A percentile compares a stretch with the other conserved stretches of the same genome.
phyloP scores from a whole-genome alignment of 306 rosid genomes.

The Begonia peltatifolia region DNA sequence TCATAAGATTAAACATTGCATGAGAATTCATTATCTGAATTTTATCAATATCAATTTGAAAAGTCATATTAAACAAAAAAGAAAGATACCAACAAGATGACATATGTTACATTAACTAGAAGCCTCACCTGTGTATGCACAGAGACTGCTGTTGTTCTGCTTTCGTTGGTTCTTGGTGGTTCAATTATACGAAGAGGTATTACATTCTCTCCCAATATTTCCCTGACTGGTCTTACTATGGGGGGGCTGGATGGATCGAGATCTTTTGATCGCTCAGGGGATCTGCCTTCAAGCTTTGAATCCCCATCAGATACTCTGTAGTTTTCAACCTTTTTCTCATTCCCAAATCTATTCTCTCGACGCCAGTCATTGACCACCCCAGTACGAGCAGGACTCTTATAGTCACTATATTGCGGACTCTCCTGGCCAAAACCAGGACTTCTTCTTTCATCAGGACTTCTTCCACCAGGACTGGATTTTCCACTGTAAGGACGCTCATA shows the following conservation, averaged over 20 bases:
- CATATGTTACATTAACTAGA: background rate
- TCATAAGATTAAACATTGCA: no score
- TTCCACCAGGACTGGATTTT: slow-evolving; percentile 79
- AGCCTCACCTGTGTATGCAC: slow-evolving; percentile 48
- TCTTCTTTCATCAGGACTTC: slow-evolving; percentile 36
- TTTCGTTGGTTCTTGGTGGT: slow-evolving; percentile 63
- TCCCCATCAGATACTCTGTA: slow-evolving; percentile 70
- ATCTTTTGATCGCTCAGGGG: slow-evolving; percentile 66
- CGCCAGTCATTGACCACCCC: slow-evolving; percentile 80
- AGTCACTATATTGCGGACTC: slow-evolving; percentile 51
- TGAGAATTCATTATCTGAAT: no score
- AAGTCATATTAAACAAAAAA: background rate
- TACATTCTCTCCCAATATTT: slow-evolving; percentile 76
- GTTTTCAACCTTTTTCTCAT: slow-evolving; percentile 43
- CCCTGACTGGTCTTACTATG: slow-evolving; percentile 78
- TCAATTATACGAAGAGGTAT: slow-evolving; percentile 86
- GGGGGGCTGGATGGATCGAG: slow-evolving; percentile 59
- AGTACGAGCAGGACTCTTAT: slow-evolving; percentile 63
- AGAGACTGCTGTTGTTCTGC: slow-evolving; percentile 36
- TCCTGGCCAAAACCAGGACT: slow-evolving; percentile 91
- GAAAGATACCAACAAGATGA: background rate
- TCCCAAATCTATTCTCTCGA: slow-evolving; percentile 73
- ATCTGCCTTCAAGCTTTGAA: slow-evolving; percentile 42
- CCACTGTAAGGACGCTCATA: slow-evolving; percentile 59
- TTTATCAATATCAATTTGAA: no score